Evolutionary conservation across 306 rosid genomes (phyloP).

Genomic region (Cucurbita ficifolia): DNA sequence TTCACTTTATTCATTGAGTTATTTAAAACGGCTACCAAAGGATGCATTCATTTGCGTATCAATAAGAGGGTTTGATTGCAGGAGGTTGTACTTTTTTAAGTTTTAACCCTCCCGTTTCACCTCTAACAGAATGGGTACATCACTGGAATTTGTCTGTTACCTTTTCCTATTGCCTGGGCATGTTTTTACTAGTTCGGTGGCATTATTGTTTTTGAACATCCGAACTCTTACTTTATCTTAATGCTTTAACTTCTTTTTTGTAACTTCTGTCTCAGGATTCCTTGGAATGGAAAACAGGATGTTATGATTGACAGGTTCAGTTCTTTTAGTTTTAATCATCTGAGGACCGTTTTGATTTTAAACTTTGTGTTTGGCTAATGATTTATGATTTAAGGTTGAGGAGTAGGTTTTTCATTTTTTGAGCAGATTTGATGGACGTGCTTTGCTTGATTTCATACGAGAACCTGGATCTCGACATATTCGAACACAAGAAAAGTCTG

Average conservation of each 20-base stretch:
- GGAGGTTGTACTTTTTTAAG: neutral
- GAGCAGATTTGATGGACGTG: conserved; percentile 94
- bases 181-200: neutral
- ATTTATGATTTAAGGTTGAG: neutral
- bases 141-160: neutral
- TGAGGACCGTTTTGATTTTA: neutral
- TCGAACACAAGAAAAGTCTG: conserved; percentile 60
- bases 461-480: conserved; percentile 46
- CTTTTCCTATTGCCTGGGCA: neutral
- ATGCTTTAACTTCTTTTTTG: neutral
- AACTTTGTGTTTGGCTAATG: neutral
- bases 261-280: conserved; percentile 52
- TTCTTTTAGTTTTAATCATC: neutral
- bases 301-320: conserved; percentile 69
- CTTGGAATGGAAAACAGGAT: conserved; percentile 97
- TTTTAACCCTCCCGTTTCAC: neutral
- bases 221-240: neutral
- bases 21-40: neutral
- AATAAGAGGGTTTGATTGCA: neutral
- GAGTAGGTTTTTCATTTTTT: neutral
- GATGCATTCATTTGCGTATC: neutral
- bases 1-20: neutral
- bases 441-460: conserved; percentile 88
- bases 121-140: neutral
- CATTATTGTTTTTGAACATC: neutral